A percentile compares a stretch with the other conserved stretches of the same genome.
Conservation (phyloP, 2,329 filamentous ascomycete species). For the Berkeleyomyces rouxiae region DNA sequence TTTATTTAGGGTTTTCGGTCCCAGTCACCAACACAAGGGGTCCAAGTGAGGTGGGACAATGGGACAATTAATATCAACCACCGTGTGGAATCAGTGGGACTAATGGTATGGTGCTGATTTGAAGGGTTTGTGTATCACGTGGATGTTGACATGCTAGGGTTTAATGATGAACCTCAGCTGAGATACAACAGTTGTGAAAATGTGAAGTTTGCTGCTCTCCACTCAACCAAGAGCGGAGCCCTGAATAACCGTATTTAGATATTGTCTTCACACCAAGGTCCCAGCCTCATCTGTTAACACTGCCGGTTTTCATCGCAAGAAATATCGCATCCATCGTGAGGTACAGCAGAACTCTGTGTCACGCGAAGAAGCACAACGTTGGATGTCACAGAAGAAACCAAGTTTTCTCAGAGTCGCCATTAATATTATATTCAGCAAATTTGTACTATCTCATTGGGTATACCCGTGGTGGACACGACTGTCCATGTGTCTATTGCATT, state of each 20-base stretch:
- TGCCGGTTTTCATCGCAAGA: too few species aligned
- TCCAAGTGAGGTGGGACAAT: background rate
- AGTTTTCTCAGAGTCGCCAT: background rate
- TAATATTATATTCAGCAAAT: slow-evolving; percentile 2
- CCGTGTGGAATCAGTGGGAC: too few species aligned
- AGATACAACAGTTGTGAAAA: too few species aligned
- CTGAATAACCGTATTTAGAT: background rate
- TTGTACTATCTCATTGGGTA: background rate
- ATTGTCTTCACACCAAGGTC: background rate
- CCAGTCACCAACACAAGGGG: background rate
- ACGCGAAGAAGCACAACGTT: too few species aligned
- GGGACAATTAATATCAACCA: background rate
- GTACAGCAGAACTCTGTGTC: too few species aligned
- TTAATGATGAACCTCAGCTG: too few species aligned
- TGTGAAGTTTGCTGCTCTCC: background rate
- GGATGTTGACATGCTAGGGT: too few species aligned
- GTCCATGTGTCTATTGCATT: background rate
- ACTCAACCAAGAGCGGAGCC: background rate
- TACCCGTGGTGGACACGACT: background rate
- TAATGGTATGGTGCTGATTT: too few species aligned
- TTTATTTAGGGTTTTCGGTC: background rate
- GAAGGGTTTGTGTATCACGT: too few species aligned
- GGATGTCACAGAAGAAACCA: background rate
- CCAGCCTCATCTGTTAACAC: background rate
- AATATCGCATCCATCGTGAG: too few species aligned